These are phyloP conservation scores for Saccharomyces kudriavzevii DNA, from an alignment of 805 yeast species.

Conservation along the genomic window DNA sequence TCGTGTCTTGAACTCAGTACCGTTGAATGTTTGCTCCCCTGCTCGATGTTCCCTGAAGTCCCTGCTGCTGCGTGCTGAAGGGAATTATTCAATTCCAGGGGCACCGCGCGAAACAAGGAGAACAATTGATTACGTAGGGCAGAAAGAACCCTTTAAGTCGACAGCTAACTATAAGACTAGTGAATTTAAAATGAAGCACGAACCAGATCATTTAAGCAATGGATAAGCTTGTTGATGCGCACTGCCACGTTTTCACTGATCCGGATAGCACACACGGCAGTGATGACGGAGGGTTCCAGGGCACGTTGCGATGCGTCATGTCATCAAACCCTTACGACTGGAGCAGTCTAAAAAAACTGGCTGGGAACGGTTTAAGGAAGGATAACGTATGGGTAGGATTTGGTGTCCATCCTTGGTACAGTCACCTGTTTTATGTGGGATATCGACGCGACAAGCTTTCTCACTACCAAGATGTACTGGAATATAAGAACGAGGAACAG, in stretches of 20 bases:
- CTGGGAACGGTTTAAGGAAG: background rate
- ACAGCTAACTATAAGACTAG: background rate
- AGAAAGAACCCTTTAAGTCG: background rate
- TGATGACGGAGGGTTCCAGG: background rate
- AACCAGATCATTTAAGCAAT: background rate
- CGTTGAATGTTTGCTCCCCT: background rate
- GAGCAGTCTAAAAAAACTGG: conserved; percentile 16
- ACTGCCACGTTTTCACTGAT: conserved; percentile 29
- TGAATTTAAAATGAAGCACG: background rate
- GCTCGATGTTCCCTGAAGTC: background rate
- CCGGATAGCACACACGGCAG: background rate
- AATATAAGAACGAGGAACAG: conserved; percentile 25
- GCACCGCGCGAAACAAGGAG: background rate
- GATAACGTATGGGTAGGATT: conserved; percentile 35
- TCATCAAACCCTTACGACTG: conserved; percentile 35
- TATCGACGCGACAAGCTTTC: conserved; percentile 27
- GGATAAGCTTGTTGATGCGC: conserved; percentile 27
- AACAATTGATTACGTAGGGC: background rate
- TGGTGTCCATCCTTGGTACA: conserved; percentile 92
- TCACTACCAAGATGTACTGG: conserved; percentile 54
- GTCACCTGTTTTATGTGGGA: conserved; percentile 49
- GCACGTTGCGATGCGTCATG: conserved; percentile 34
- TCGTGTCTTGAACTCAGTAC: background rate
- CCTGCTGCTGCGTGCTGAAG: background rate
- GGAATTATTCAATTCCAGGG: background rate